Conservation (phyloP, 2,329 filamentous ascomycete genomes). For the Aspergillus sp. region DNA sequence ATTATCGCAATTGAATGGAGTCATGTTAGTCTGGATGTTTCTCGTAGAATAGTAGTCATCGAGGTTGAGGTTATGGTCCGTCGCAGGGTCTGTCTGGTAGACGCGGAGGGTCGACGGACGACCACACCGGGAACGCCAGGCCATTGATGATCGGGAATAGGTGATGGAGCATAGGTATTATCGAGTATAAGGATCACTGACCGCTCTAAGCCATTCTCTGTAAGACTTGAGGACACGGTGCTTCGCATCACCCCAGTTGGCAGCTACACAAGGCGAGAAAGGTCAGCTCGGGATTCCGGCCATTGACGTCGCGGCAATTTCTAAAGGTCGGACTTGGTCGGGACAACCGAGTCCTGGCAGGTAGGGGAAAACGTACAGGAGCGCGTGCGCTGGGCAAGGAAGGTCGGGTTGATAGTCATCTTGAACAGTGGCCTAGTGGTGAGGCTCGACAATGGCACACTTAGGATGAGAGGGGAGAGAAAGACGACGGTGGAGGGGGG, state of each 20-base stretch:
- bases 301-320: constrained; percentile 26
- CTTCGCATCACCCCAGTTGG: constrained; percentile 87
- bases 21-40: background rate
- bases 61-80: background rate
- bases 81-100: background rate
- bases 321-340: constrained; percentile 25
- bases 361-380: constrained; percentile 62
- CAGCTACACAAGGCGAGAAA: constrained; percentile 57
- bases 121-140: background rate
- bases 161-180: background rate
- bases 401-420: constrained; percentile 91
- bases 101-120: background rate
- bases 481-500: constrained; percentile 8
- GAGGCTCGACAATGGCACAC: constrained; percentile 15
- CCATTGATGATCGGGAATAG: background rate
- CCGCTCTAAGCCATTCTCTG: constrained; percentile 92
- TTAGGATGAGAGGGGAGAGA: constrained; percentile 5
- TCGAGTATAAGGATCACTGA: constrained; percentile 56
- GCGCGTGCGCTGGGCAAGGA: constrained; percentile 79
- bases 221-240: constrained; percentile 84
- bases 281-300: constrained; percentile 28
- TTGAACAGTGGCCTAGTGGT: constrained; percentile 31
- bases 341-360: constrained; percentile 7
- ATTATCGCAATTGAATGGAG: background rate
- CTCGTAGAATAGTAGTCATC: background rate